Percentiles rank a stretch among this genome's conserved stretches.
Conservation (phyloP, 768 basidiomycete species). For the Porpolomopsis calyptriformis region DNA sequence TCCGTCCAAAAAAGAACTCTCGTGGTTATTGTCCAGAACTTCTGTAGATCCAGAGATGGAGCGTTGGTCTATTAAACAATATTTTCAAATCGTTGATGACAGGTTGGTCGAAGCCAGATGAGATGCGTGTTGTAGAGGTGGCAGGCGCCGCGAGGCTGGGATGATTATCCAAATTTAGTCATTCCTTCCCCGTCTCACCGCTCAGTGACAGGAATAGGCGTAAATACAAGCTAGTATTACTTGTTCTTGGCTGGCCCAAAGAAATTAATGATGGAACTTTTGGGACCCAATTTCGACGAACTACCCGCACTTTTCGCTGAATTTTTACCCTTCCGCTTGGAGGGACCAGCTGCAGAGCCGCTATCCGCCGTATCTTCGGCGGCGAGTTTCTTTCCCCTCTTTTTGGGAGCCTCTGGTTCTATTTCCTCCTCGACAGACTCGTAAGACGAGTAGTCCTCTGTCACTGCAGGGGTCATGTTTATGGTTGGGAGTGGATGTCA, state of each 20-base stretch:
- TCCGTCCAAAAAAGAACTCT: background rate
- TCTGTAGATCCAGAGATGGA: constrained; percentile 38
- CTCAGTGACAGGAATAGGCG: no score
- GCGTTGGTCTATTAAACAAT: no score
- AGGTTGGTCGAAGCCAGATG: no score
- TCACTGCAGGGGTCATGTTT: constrained; percentile 31
- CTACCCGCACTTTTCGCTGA: background rate
- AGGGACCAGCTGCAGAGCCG: background rate
- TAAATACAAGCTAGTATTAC: background rate
- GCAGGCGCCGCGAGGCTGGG: no score
- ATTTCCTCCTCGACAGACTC: constrained; percentile 60
- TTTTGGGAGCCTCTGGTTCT: constrained; percentile 27
- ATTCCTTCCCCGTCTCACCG: no score
- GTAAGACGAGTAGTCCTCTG: constrained; percentile 71
- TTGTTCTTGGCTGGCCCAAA: constrained; percentile 7
- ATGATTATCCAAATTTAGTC: no score
- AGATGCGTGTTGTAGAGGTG: background rate
- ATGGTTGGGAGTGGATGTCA: constrained; percentile 1
- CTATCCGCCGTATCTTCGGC: constrained; percentile 1
- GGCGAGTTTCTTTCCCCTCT: constrained; percentile 8
- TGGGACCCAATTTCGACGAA: constrained; percentile 1
- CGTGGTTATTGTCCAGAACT: constrained; percentile 13
- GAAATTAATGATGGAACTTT: constrained; percentile 5
- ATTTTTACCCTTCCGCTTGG: background rate
- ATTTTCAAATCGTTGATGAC: no score